Percentiles rank a stretch among this genome's conserved stretches.
phyloP scores from a whole-genome alignment of 768 basidiomycete species.

The Trametes maxima region DNA sequence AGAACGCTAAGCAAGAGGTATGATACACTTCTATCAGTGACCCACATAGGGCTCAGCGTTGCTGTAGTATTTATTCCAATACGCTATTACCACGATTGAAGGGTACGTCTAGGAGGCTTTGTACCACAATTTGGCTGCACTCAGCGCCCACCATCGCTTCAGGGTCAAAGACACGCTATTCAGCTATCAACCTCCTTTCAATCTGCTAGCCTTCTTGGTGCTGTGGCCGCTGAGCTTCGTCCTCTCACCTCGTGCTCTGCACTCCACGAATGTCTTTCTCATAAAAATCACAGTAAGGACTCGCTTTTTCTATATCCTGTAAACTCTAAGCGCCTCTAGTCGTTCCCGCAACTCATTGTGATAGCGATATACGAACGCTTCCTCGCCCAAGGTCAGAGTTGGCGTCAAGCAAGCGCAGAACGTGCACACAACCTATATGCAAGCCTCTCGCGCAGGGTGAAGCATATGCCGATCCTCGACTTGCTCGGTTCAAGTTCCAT shows the following conservation, averaged over 20 bases:
- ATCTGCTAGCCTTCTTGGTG: conserved; percentile 76
- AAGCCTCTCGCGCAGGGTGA: conserved; percentile 69
- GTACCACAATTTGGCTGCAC: not conserved
- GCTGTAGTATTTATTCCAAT: conserved; percentile 80
- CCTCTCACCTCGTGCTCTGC: conserved; percentile 75
- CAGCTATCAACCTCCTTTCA: conserved; percentile 92
- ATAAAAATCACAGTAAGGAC: conserved; percentile 73
- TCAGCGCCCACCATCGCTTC: conserved; percentile 9
- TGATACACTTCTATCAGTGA: not conserved
- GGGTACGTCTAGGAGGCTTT: conserved; percentile 46
- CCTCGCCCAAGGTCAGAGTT: conserved; percentile 50
- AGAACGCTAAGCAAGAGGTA: conserved; percentile 68
- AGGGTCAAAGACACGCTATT: conserved; percentile 91
- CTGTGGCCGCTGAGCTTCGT: conserved; percentile 80
- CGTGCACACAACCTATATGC: conserved; percentile 61
- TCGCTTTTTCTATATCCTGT: not conserved
- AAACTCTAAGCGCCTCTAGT: conserved; percentile 37
- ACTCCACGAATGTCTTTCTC: conserved; percentile 81
- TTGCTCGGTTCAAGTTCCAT: conserved; percentile 69
- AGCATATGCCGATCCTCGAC: conserved; percentile 73
- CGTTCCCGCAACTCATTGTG: conserved; percentile 74
- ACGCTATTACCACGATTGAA: conserved; percentile 84
- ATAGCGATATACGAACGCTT: conserved; percentile 84
- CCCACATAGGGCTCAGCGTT: not conserved
- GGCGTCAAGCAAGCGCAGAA: conserved; percentile 54